phyloP scores from a whole-genome alignment of 2,329 filamentous ascomycete species.

The Alternaria viburni region DNA sequence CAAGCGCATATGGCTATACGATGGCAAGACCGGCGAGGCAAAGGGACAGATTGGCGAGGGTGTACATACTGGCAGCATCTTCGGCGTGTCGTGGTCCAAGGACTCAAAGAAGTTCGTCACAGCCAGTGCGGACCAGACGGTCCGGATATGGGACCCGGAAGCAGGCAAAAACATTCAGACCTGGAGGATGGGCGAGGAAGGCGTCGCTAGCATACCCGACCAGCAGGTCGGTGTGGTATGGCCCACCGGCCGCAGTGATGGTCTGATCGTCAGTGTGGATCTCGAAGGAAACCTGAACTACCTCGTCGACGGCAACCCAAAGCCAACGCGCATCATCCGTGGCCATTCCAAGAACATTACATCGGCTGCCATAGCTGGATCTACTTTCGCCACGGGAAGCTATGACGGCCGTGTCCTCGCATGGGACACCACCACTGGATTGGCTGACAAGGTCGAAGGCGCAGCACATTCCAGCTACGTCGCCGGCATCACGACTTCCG shows the following conservation, averaged over 20 bases:
- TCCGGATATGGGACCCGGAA: conserved; percentile 92
- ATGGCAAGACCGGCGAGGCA: conserved; percentile 91
- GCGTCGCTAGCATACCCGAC: conserved; percentile 72
- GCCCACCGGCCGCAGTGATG: conserved; percentile 81
- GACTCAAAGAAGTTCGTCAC: conserved; percentile 89
- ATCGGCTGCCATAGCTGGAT: conserved; percentile 67
- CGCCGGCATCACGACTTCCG: conserved; percentile 69
- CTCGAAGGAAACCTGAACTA: conserved; percentile 91
- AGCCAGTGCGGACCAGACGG: conserved; percentile 90
- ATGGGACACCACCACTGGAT: conserved; percentile 78
- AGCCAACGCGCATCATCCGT: conserved; percentile 74
- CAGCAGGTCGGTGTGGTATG: conserved; percentile 96
- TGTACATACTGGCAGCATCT: conserved; percentile 92
- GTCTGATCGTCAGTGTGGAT: conserved; percentile 87
- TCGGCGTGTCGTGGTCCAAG: conserved; percentile 86
- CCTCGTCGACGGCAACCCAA: conserved; percentile 72
- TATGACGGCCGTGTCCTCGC: conserved; percentile 86
- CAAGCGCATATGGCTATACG: conserved; percentile 89
- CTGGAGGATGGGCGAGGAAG: conserved; percentile 83
- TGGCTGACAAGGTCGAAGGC: conserved; percentile 75
- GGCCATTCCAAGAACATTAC: conserved; percentile 94
- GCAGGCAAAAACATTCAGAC: conserved; percentile 76
- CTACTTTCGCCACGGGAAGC: conserved; percentile 85
- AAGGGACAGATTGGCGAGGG: conserved; percentile 78
- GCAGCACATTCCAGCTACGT: conserved; percentile 86